Evolutionary conservation across 768 basidiomycete species (phyloP).

Genomic region (Leccinum barrowsii): DNA sequence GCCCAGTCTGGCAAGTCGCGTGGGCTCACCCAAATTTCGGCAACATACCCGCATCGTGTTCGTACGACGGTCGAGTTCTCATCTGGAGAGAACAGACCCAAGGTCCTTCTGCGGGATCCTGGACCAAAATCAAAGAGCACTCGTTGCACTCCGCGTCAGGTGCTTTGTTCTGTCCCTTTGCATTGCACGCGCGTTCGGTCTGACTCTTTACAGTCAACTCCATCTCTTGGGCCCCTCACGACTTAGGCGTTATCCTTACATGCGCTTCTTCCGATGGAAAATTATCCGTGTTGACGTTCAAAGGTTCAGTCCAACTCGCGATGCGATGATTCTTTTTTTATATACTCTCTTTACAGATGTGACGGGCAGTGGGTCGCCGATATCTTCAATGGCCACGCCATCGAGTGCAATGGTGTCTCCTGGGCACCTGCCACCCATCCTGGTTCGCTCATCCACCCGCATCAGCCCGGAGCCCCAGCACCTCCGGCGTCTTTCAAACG

Average conservation of each 20-base stretch:
- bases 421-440: constrained; percentile 94
- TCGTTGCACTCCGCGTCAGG: constrained; percentile 91
- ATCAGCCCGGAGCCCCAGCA: too few relatives aligned
- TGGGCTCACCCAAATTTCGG: too few relatives aligned
- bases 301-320: constrained; percentile 56
- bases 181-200: background rate
- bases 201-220: constrained; percentile 71
- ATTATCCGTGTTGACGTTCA: constrained; percentile 93
- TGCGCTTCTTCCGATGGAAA: constrained; percentile 98
- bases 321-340: background rate
- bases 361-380: constrained; percentile 96
- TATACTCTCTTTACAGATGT: constrained; percentile 55
- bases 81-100: too few relatives aligned
- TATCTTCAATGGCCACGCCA: constrained; percentile 91
- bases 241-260: constrained; percentile 92
- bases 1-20: too few relatives aligned
- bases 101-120: too few relatives aligned
- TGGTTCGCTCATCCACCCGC: constrained; percentile 77
- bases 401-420: constrained; percentile 94
- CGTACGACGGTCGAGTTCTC: too few relatives aligned
- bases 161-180: too few relatives aligned
- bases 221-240: constrained; percentile 98
- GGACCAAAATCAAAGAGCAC: constrained; percentile 45
- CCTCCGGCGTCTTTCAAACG: background rate
- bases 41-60: too few relatives aligned